A percentile compares a stretch with the other conserved stretches of the same genome.
Evolutionary conservation across 2,329 filamentous ascomycete species (phyloP).

Genomic region (Penicillium sclerotigenum): DNA sequence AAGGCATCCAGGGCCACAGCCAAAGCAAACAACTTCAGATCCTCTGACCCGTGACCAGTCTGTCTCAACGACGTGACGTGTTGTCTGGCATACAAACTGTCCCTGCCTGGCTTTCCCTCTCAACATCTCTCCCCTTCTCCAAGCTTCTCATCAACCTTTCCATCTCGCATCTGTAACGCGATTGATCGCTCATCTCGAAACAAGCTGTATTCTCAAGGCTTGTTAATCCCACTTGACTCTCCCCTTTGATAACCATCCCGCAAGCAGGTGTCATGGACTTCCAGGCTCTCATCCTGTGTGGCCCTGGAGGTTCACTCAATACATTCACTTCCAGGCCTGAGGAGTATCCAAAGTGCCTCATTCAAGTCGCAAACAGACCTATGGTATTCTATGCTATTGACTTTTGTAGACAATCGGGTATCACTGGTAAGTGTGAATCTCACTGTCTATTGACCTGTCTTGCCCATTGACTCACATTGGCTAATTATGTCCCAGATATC

Average conservation of each 20-base stretch:
- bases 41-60: neutral
- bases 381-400: constrained; percentile 51
- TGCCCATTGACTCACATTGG: neutral
- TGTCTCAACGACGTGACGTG: neutral
- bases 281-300: constrained; percentile 49
- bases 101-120: neutral
- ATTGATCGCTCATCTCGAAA: neutral
- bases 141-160: neutral
- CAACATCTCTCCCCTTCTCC: neutral
- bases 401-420: constrained; percentile 48
- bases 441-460: neutral
- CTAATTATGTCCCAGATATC: neutral
- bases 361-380: constrained; percentile 47
- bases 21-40: neutral
- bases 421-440: constrained; percentile 39
- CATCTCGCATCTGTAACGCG: neutral
- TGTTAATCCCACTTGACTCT: too few species aligned
- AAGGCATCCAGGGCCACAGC: too few species aligned
- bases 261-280: constrained; percentile 39
- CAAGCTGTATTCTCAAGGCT: neutral
- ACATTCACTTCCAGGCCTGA: constrained; percentile 49
- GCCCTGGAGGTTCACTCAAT: constrained; percentile 48
- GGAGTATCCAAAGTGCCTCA: constrained; percentile 48
- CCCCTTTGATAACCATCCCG: neutral
- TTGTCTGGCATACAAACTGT: neutral